Evolutionary conservation across 2,329 filamentous ascomycete species (phyloP).

Genomic region (Acephala macrosclerotiorum): DNA sequence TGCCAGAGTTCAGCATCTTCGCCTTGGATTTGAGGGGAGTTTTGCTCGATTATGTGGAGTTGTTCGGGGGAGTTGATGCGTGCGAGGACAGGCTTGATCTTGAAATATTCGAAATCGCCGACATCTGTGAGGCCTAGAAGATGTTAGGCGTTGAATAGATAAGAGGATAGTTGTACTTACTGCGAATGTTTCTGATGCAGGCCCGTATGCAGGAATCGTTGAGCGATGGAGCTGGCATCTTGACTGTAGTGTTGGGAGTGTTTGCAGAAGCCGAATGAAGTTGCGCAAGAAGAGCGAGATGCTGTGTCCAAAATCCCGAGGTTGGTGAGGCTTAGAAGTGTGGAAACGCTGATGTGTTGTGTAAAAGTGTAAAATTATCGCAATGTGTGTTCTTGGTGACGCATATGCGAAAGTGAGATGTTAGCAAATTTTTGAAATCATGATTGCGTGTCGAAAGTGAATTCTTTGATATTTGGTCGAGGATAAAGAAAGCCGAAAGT

Average conservation of each 20-base stretch:
- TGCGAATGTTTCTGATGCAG: conserved; percentile 60
- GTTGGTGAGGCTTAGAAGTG: background rate
- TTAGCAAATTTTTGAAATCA: background rate
- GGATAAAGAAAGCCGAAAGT: background rate
- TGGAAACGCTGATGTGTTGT: background rate
- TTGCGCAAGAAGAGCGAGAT: background rate
- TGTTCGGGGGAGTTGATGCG: conserved; percentile 77
- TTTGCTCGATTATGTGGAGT: conserved; percentile 75
- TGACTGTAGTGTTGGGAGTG: conserved; percentile 6
- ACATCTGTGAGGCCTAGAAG: conserved; percentile 68
- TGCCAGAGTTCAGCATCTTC: conserved; percentile 79
- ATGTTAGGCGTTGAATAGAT: conserved; percentile 16
- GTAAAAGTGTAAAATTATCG: background rate
- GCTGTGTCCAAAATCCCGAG: background rate
- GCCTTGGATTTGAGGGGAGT: conserved; percentile 78
- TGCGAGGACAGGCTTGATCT: conserved; percentile 72
- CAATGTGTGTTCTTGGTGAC: background rate
- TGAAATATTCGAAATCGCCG: conserved; percentile 72
- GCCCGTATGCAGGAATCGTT: conserved; percentile 57
- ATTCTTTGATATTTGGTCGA: background rate
- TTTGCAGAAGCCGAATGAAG: background rate
- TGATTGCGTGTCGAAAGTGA: background rate
- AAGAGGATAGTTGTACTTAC: conserved; percentile 30
- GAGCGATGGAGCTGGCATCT: conserved; percentile 59
- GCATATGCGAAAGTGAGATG: background rate